Conservation (phyloP, 345 rosid genomes). For the Gynandropsis gynandra region DNA sequence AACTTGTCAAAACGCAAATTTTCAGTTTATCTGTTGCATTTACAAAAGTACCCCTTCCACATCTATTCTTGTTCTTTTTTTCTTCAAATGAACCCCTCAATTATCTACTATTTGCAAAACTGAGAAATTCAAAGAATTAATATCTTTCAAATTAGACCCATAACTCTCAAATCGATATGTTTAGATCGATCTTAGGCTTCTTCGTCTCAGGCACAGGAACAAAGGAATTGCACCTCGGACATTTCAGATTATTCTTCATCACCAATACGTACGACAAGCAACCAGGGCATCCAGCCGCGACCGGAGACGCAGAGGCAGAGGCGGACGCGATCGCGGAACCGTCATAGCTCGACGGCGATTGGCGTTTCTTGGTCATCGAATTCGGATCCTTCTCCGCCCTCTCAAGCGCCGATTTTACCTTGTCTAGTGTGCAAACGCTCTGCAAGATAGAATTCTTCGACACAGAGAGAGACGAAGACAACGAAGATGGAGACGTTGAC, state of each 20-base stretch:
- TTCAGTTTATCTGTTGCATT: too few species aligned
- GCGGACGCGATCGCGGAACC: background rate
- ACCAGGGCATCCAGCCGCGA: conserved; percentile 72
- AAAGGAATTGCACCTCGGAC: conserved; percentile 66
- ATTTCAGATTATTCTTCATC: conserved; percentile 53
- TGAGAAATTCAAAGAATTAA: too few species aligned
- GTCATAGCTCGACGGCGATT: conserved; percentile 26
- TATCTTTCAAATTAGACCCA: too few species aligned
- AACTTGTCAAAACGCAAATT: too few species aligned
- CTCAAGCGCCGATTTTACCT: conserved; percentile 54
- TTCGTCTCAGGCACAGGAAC: conserved; percentile 50
- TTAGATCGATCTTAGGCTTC: conserved; percentile 76
- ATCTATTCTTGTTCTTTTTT: background rate
- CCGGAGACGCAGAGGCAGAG: conserved; percentile 24
- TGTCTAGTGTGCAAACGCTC: conserved; percentile 71
- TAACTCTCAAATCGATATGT: conserved; percentile 51
- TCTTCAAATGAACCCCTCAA: too few species aligned
- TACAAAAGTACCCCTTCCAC: conserved; percentile 28
- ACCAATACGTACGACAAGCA: conserved; percentile 82
- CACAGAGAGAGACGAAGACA: conserved; percentile 24
- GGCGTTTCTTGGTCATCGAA: conserved; percentile 25
- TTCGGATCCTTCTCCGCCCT: conserved; percentile 46
- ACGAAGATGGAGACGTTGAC: too few species aligned
- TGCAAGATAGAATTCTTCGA: conserved; percentile 26
- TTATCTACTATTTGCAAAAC: too few species aligned